A percentile compares a stretch with the other conserved stretches of the same genome.
Evolutionary conservation across 805 yeast genomes (phyloP).

Genomic region (Blastobotrys americana): DNA sequence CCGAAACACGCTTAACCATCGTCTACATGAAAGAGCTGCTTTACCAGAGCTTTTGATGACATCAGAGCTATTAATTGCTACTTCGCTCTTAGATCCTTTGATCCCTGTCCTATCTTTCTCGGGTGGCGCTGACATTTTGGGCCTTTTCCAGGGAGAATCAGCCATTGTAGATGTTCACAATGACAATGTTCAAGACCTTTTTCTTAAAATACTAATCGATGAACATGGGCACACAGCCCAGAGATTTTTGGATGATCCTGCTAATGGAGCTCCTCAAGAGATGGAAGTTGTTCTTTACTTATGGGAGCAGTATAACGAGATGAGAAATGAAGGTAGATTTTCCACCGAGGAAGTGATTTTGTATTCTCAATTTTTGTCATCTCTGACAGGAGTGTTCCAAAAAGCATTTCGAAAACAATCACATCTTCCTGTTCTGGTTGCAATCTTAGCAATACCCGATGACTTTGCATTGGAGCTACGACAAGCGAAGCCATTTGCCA

Average conservation of each 20-base stretch:
- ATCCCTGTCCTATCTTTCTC: background rate
- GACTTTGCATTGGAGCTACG: background rate
- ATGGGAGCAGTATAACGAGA: background rate
- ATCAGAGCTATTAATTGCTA: background rate
- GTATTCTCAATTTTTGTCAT: background rate
- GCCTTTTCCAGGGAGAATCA: background rate
- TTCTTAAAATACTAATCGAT: background rate
- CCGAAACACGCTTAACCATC: background rate
- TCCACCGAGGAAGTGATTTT: background rate
- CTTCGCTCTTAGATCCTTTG: background rate
- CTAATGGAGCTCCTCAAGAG: background rate
- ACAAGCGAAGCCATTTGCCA: background rate
- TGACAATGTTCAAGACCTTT: background rate
- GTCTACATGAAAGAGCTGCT: background rate
- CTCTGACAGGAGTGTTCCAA: background rate
- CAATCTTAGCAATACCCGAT: background rate
- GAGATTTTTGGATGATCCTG: too few species aligned
- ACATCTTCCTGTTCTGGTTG: background rate
- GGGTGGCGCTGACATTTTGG: background rate
- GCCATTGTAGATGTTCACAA: background rate
- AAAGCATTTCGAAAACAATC: background rate
- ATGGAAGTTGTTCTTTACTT: background rate
- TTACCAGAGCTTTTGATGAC: background rate
- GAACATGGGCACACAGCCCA: too few species aligned
- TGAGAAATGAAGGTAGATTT: background rate